These are phyloP conservation scores for Peronospora destructor DNA, from an alignment of 352 stramenopile genomes.

Conservation along the genomic window DNA sequence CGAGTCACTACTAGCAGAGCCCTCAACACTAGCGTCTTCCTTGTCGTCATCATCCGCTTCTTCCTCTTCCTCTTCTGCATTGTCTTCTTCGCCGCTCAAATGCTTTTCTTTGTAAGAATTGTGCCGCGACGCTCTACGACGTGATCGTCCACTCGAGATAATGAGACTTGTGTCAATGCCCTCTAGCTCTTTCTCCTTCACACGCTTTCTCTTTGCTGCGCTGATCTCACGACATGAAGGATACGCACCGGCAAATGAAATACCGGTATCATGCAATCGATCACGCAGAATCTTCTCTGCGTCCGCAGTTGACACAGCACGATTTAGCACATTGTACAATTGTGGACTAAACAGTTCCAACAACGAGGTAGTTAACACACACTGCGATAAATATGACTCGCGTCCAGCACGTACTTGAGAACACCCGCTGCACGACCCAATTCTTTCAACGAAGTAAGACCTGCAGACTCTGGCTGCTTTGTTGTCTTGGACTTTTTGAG, in stretches of 20 bases:
- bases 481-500: constrained; percentile 26
- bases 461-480: constrained; percentile 34
- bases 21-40: constrained; percentile 4
- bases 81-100: constrained; percentile 40
- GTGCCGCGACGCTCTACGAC: constrained; percentile 18
- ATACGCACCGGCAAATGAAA: constrained; percentile 56
- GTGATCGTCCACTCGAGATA: constrained; percentile 37
- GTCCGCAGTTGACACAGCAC: constrained; percentile 30
- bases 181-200: constrained; percentile 66
- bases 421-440: constrained; percentile 57
- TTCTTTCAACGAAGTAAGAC: constrained; percentile 59
- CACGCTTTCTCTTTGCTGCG: constrained; percentile 59
- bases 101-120: constrained; percentile 30
- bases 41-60: constrained; percentile 20
- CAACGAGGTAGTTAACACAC: constrained; percentile 6
- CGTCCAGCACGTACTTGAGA: constrained; percentile 43
- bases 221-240: constrained; percentile 60
- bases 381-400: neutral
- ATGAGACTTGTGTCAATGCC: constrained; percentile 80
- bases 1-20: constrained; percentile 19
- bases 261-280: constrained; percentile 32
- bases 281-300: constrained; percentile 58
- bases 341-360: constrained; percentile 33
- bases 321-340: constrained; percentile 57
- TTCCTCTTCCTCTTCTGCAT: constrained; percentile 9